These are phyloP conservation scores for Waltiozyma sp. DNA, from an alignment of 1,139 yeast genomes.

Conservation along the genomic window DNA sequence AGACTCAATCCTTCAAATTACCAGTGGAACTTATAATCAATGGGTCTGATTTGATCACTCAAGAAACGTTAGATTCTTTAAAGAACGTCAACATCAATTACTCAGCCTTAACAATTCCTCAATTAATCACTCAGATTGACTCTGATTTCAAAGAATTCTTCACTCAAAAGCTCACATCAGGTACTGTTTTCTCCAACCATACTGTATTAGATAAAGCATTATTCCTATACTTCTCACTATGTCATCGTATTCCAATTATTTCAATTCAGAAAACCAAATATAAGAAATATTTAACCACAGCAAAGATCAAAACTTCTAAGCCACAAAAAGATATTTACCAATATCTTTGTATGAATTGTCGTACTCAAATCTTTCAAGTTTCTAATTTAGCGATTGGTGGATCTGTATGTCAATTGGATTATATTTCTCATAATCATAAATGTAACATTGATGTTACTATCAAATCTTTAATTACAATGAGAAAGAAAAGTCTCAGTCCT, in stretches of 20 bases:
- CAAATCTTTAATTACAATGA: neutral
- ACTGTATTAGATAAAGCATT: neutral
- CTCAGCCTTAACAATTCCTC: neutral
- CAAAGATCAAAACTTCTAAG: neutral
- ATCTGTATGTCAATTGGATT: neutral
- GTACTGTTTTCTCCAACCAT: neutral
- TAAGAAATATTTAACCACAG: neutral
- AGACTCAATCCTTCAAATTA: too few relatives aligned
- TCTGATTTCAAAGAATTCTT: neutral
- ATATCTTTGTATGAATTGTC: neutral
- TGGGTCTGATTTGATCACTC: neutral
- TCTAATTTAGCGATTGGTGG: neutral
- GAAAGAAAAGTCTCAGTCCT: neutral
- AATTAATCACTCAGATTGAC: neutral
- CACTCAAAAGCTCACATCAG: neutral
- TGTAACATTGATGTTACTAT: neutral
- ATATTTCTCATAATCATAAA: neutral
- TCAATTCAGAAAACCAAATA: neutral
- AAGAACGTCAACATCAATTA: neutral
- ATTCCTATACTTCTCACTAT: neutral
- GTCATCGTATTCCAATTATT: neutral
- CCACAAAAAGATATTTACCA: neutral
- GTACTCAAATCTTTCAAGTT: neutral
- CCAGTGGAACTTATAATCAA: neutral
- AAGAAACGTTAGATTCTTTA: neutral